Base-by-base conservation (phyloP, 129 eudicot species). In the Centaurea solstitialis region DNA sequence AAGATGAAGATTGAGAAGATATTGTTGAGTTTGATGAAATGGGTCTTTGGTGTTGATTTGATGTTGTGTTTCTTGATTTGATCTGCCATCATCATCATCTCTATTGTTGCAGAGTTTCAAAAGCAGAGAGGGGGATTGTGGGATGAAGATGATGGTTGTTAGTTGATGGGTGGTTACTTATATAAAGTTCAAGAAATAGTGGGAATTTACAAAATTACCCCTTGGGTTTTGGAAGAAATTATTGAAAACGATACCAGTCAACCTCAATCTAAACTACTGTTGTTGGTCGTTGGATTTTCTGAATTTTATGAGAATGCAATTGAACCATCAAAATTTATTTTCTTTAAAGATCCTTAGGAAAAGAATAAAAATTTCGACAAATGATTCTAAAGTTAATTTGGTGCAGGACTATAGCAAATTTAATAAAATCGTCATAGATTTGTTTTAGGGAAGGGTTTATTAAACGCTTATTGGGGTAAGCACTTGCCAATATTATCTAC, bases 1-100 rank as follows among this genome's bases (percentile, higher is more conserved):
- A 72, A 72, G 11, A 78, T 7, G n/a, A 85, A 83, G 70, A 85
- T 8, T 20, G 85, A 74, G 82, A 85, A 7, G 59, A 57, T 71
- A 12, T 59, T 71, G 3, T 22, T 70, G 62, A 79, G 83, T 57
- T 71, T 70, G 71, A 53, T 30, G 38, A 71, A 79, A 38, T 70
- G 72, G 62, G 70, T 7, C 53, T 57, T 79, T 15, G 71, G 41
- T 50, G 69, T n/a, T 62, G 65, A 37, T 11, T 75, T 77, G 73
- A 61, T 83, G 75, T 9, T 28, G 5, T 38, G 50, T 38, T 69
- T 68, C 38, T 33, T 78, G 23, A 70, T 40, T 39, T 33, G 18
- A 68, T 70, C 72, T 74, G 73, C 6, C 39, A 30, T 68, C 39
- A 30, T 68, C n/a, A n/a, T n/a, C n/a, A 11, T 68, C 43, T 68